phyloP scores from a whole-genome alignment of 2,329 filamentous ascomycete genomes.

The Orbilia javanica region DNA sequence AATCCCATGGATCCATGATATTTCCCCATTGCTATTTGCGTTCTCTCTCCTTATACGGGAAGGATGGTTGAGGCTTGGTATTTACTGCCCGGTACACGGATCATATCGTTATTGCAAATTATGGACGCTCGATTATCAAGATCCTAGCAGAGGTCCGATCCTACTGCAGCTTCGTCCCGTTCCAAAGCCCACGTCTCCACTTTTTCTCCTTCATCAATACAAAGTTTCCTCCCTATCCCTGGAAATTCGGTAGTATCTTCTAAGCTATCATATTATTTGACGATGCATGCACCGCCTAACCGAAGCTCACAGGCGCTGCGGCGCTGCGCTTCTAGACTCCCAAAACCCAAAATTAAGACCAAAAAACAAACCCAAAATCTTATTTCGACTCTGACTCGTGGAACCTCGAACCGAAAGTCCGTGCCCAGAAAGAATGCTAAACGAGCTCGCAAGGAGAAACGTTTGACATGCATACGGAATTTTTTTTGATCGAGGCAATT shows the following conservation, averaged over 20 bases:
- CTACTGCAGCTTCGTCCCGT: not conserved
- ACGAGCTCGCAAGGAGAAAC: not conserved
- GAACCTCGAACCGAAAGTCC: not conserved
- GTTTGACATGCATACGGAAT: not conserved
- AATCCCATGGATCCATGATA: conserved; percentile 20
- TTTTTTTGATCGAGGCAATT: not conserved
- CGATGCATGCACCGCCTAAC: not conserved
- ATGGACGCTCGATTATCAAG: not conserved
- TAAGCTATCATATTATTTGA: not conserved
- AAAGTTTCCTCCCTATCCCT: conserved; percentile 5
- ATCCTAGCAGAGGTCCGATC: not conserved
- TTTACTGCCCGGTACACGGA: not conserved
- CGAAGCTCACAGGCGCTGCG: conserved; percentile 17
- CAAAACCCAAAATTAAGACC: not conserved
- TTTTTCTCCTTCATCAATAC: not conserved
- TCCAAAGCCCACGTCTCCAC: not conserved
- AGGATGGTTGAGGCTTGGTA: conserved; percentile 1
- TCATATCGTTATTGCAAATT: not conserved
- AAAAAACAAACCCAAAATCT: not conserved
- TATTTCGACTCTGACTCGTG: not conserved
- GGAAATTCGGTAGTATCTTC: not conserved
- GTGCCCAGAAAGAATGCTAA: conserved; percentile 7
- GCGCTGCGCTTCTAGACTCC: not conserved
- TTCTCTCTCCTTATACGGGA: not conserved
- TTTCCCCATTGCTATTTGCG: conserved; percentile 4